Evolutionary conservation across 805 yeast species (phyloP), one percentile per base, ranked within the genome.

Genomic region (Schwanniomyces pseudopolymorphus): DNA sequence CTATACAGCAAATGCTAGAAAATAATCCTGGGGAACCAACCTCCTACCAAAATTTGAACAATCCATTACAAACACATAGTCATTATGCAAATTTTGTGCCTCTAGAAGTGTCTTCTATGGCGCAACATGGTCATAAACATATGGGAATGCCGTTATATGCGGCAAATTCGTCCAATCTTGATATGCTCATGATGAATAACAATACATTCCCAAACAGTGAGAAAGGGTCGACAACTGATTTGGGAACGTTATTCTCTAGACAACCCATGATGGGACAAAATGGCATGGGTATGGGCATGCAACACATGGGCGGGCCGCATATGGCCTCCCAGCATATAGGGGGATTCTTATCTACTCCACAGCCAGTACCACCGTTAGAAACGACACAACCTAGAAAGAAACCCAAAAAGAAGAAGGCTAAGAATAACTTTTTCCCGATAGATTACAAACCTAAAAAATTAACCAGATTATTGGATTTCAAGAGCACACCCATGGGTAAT

Each of bases 41-140:
- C 10, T 24, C 27, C 19, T 24, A 38, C n/a, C 25, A 13, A n/a
- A 36, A n/a, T n/a, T 8, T 19, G 7, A 10, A 21, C 26, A 17
- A 38, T 14, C 14, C 65, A 60, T 47, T 47, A 55, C 35, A 31
- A 31, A 31, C 35, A 31, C 35, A 31, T 20, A 62, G 52, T 51
- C 70, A 65, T 48, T 65, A 62, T 44, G 60, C 64, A 8, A 59
- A 57, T 39, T 60, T 57, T 43, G 42, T 64, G 10, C 60, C 67
- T 4, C 50, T 56, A 13, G 68, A 59, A 20, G 60, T 63, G 3
- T 33, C 44, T 14, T 33, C 42, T 4, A 33, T 37, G 42, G 46
- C 33, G 21, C 45, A 40, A 5, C 38, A 39, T 20, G 42, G 35
- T 16, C 22, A 37, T 14, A 44, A 38, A 33, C 46, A 42, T n/a